A percentile compares a stretch with the other conserved stretches of the same genome.
These are phyloP conservation scores for Thinopyrum elongatum DNA, from an alignment of 176 grass and related monocot species.

Conservation along the genomic window DNA sequence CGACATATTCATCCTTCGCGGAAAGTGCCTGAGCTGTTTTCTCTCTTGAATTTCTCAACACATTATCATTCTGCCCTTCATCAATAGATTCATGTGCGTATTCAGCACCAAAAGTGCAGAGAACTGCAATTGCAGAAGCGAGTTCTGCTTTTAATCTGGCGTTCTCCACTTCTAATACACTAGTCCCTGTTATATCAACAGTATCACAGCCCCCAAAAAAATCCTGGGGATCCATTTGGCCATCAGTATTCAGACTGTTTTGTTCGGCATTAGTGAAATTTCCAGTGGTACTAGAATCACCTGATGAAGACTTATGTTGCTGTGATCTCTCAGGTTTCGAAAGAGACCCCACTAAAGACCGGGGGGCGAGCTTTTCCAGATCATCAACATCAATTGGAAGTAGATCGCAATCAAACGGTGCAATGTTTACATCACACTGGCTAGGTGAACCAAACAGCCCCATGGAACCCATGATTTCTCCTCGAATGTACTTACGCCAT, in stretches of 20 bases:
- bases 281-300: slow-evolving; percentile 32
- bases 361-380: slow-evolving; percentile 72
- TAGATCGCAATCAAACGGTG: slow-evolving; percentile 73
- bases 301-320: slow-evolving; percentile 35
- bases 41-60: slow-evolving; percentile 57
- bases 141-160: slow-evolving; percentile 89
- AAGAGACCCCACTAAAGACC: slow-evolving; percentile 55
- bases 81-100: slow-evolving; percentile 65
- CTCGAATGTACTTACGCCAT: slow-evolving; percentile 74
- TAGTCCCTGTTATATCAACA: slow-evolving; percentile 82
- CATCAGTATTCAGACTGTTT: slow-evolving; percentile 40
- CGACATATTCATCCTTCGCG: slow-evolving; percentile 77
- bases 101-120: slow-evolving; percentile 64
- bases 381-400: slow-evolving; percentile 83
- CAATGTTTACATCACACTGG: slow-evolving; percentile 79
- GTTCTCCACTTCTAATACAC: slow-evolving; percentile 94
- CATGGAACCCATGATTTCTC: slow-evolving; percentile 81
- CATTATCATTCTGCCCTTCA: slow-evolving; percentile 58
- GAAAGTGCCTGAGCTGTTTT: slow-evolving; percentile 74
- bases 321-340: slow-evolving; percentile 56
- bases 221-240: slow-evolving; percentile 64
- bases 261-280: slow-evolving; percentile 57
- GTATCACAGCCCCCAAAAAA: slow-evolving; percentile 56
- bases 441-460: slow-evolving; percentile 85
- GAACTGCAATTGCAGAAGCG: slow-evolving; percentile 80